Conservation (phyloP, 495 filamentous ascomycete species). For the Penicillium subrubescens region DNA sequence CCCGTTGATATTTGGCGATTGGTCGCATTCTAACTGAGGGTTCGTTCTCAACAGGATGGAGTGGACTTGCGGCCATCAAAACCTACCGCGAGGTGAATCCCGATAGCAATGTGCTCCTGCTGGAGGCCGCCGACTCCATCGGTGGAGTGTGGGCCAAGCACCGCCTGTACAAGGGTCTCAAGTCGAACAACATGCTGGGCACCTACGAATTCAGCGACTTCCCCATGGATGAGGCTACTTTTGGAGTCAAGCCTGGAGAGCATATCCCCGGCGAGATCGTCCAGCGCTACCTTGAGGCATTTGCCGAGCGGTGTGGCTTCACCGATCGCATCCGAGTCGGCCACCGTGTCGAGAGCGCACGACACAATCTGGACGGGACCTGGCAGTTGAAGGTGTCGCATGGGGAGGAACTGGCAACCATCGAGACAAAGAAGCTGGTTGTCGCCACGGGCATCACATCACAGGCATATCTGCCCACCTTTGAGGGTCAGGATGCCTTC, state of each 20-base stretch:
- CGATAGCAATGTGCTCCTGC: constrained; percentile 46
- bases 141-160: constrained; percentile 73
- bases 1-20: background rate
- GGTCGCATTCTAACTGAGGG: background rate
- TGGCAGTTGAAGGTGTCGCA: constrained; percentile 44
- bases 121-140: constrained; percentile 58
- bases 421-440: constrained; percentile 61
- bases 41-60: constrained; percentile 45
- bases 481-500: constrained; percentile 55
- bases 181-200: constrained; percentile 64
- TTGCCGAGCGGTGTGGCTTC: constrained; percentile 61
- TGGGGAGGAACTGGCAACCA: constrained; percentile 14
- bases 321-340: constrained; percentile 53
- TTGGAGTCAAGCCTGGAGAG: constrained; percentile 60
- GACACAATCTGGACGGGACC: constrained; percentile 41
- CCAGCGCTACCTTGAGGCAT: constrained; percentile 66
- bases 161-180: constrained; percentile 67
- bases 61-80: constrained; percentile 61
- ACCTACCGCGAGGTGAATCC: constrained; percentile 62
- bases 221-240: constrained; percentile 64
- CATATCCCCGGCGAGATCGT: constrained; percentile 71
- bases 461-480: constrained; percentile 54
- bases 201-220: constrained; percentile 73
- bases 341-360: constrained; percentile 53
- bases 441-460: constrained; percentile 72